Conservation (phyloP, 352 stramenopile species). For the Phytopythium cucurbitacearum region DNA sequence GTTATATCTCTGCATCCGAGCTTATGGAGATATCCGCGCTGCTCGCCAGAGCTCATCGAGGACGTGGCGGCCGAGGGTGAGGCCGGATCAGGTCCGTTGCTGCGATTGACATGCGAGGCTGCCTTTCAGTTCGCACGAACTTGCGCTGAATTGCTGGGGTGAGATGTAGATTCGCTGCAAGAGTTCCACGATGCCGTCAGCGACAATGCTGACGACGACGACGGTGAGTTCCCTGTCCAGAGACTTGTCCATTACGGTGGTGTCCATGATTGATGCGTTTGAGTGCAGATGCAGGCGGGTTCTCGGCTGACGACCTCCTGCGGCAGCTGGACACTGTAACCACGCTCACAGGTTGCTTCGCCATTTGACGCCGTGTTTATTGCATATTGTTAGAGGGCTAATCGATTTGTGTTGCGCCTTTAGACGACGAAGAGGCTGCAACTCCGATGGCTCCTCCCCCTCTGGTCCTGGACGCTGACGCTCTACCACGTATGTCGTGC, state of each 20-base stretch:
- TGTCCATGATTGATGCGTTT: too few species aligned
- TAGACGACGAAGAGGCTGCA: too few species aligned
- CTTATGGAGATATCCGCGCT: background rate
- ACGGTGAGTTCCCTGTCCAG: background rate
- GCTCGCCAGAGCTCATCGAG: conserved; percentile 15
- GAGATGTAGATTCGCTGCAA: background rate
- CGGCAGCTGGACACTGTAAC: conserved; percentile 31
- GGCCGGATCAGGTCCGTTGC: conserved; percentile 1
- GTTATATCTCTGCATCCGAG: too few species aligned
- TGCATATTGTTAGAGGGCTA: background rate
- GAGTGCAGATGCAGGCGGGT: conserved; percentile 5
- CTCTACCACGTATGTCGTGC: too few species aligned
- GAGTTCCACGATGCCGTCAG: conserved; percentile 2
- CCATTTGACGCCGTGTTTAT: background rate
- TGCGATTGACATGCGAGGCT: background rate
- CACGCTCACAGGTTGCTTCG: conserved; percentile 17
- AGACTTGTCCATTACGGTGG: too few species aligned
- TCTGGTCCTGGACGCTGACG: too few species aligned
- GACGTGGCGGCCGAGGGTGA: conserved; percentile 17
- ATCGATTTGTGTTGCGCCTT: too few species aligned
- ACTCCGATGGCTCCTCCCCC: too few species aligned
- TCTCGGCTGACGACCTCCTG: conserved; percentile 27
- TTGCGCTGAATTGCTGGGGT: background rate
- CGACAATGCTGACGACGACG: background rate
- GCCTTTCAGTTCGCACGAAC: too few species aligned